A percentile compares a stretch with the other conserved stretches of the same genome.
Conservation (phyloP, 495 filamentous ascomycete species). For the Hypoxylon perforatum region DNA sequence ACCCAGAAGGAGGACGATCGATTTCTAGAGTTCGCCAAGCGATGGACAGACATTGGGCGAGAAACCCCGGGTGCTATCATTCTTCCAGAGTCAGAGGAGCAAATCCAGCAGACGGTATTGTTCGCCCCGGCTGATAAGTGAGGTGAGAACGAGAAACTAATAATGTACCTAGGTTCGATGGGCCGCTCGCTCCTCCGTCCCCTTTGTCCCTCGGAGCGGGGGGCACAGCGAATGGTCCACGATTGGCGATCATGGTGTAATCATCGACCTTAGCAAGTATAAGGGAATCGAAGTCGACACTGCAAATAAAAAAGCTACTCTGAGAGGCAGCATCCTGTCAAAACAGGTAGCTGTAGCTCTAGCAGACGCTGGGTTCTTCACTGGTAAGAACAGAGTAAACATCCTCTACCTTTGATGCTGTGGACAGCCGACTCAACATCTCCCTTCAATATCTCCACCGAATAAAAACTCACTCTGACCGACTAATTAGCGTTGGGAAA, state of each 20-base stretch:
- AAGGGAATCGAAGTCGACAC: constrained; percentile 38
- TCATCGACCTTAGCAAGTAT: constrained; percentile 47
- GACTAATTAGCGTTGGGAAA: constrained; percentile 40
- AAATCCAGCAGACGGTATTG: constrained; percentile 30
- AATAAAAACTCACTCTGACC: not conserved
- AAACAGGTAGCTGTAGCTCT: constrained; percentile 42
- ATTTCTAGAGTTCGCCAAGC: not conserved
- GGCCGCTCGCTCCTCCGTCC: constrained; percentile 30
- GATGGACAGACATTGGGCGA: constrained; percentile 43
- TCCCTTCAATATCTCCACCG: no score
- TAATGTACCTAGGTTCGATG: constrained; percentile 6
- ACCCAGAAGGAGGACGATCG: not conserved
- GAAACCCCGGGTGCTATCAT: constrained; percentile 40
- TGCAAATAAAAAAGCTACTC: constrained; percentile 25
- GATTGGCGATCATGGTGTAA: constrained; percentile 34
- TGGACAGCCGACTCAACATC: no score
- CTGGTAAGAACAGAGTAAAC: constrained; percentile 8
- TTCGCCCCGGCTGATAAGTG: not conserved
- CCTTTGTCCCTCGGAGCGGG: constrained; percentile 45
- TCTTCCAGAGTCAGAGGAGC: constrained; percentile 29
- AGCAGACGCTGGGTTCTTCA: constrained; percentile 31
- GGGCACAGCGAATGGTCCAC: constrained; percentile 50
- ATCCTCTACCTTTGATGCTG: no score
- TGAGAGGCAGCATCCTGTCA: constrained; percentile 41
- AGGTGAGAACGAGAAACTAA: not conserved